Conservation (phyloP, 805 yeast genomes). For the Wickerhamomyces canadensis region DNA sequence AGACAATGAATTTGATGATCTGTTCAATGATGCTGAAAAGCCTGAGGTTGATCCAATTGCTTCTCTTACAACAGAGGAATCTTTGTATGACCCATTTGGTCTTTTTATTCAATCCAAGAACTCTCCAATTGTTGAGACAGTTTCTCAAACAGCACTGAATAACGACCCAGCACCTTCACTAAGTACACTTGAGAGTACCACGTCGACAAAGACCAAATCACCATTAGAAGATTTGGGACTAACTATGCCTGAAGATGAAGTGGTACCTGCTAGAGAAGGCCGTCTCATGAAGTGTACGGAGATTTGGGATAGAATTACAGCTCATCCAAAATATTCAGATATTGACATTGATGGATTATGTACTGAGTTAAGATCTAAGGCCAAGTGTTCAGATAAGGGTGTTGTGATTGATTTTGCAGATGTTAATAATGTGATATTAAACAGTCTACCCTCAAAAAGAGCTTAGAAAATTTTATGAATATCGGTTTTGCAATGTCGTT, state of each 20-base stretch:
- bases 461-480: too few species aligned
- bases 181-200: conserved; percentile 1
- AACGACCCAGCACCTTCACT: background rate
- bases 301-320: conserved; percentile 92
- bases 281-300: conserved; percentile 74
- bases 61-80: conserved; percentile 48
- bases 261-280: conserved; percentile 66
- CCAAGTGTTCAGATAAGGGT: conserved; percentile 91
- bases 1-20: conserved; percentile 8
- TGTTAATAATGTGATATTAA: conserved; percentile 50
- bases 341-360: conserved; percentile 94
- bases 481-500: background rate
- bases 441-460: conserved; percentile 5
- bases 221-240: background rate
- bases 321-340: conserved; percentile 91
- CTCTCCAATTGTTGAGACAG: conserved; percentile 9
- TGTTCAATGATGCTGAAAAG: conserved; percentile 14
- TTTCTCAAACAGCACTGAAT: background rate
- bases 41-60: conserved; percentile 33
- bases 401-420: conserved; percentile 81
- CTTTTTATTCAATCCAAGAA: conserved; percentile 5
- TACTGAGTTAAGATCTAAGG: conserved; percentile 81
- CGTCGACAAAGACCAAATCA: background rate
- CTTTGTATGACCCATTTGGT: conserved; percentile 28
- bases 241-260: conserved; percentile 25